These are phyloP conservation scores for Verticillium nubilum DNA, from an alignment of 2,329 filamentous ascomycete genomes.

Conservation along the genomic window DNA sequence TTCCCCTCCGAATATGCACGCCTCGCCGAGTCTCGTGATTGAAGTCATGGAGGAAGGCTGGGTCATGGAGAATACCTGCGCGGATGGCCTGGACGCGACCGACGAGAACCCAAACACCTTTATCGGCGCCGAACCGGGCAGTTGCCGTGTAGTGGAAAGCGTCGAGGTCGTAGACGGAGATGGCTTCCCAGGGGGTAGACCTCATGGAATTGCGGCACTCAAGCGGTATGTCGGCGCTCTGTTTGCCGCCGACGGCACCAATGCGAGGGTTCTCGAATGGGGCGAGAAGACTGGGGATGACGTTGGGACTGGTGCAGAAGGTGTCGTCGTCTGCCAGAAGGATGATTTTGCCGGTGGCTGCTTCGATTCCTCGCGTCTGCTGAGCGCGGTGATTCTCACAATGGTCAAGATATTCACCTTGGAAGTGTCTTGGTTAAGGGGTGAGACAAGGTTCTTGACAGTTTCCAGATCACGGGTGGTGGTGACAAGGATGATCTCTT, in stretches of 20 bases:
- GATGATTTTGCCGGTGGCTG: slow-evolving; percentile 15
- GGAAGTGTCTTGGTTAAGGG: neutral
- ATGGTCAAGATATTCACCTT: slow-evolving; percentile 12
- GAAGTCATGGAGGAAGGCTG: slow-evolving; percentile 16
- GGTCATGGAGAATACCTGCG: slow-evolving; percentile 14
- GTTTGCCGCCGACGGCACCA: slow-evolving; percentile 16
- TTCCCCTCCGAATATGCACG: slow-evolving; percentile 15
- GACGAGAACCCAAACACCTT: slow-evolving; percentile 19
- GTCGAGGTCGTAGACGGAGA: slow-evolving; percentile 17
- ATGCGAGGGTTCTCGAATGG: slow-evolving; percentile 17
- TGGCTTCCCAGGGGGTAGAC: slow-evolving; percentile 21
- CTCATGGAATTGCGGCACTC: slow-evolving; percentile 11
- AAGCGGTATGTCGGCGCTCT: slow-evolving; percentile 15
- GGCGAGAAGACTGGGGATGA: slow-evolving; percentile 17
- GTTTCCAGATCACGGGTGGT: slow-evolving; percentile 1
- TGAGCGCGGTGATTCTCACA: slow-evolving; percentile 20
- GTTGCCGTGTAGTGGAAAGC: slow-evolving; percentile 12
- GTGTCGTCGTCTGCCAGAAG: slow-evolving; percentile 23
- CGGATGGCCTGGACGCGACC: slow-evolving; percentile 22
- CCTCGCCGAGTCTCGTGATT: slow-evolving; percentile 16
- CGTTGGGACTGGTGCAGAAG: slow-evolving; percentile 9
- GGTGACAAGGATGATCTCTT: slow-evolving; percentile 23
- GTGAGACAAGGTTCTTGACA: slow-evolving; percentile 5
- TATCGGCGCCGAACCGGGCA: slow-evolving; percentile 15
- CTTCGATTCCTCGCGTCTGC: slow-evolving; percentile 15